phyloP scores from a whole-genome alignment of 108 stramenopile species.

The Nitzschia putrida region DNA sequence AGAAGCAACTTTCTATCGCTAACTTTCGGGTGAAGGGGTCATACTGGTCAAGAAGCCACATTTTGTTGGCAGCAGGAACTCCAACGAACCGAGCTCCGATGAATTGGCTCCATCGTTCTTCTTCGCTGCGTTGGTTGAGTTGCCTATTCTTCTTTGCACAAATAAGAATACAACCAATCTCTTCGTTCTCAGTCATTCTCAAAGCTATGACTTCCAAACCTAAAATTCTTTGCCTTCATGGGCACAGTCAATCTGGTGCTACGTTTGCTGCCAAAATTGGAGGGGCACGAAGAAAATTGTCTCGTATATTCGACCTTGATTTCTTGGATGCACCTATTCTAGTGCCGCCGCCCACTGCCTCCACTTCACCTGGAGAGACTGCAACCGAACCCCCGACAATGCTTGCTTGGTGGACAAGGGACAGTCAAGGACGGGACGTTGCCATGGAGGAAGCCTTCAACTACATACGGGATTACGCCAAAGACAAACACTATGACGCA shows the following conservation, averaged over 20 bases:
- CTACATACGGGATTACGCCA: conserved; percentile 46
- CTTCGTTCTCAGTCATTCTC: not conserved
- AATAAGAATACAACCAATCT: too few species aligned
- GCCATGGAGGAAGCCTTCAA: conserved; percentile 57
- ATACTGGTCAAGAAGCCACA: too few species aligned
- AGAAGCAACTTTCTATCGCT: too few species aligned
- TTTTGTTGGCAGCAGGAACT: too few species aligned
- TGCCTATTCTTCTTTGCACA: too few species aligned
- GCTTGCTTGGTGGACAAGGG: conserved; percentile 59
- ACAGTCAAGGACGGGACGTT: conserved; percentile 44
- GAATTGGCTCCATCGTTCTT: too few species aligned
- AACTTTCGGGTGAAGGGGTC: too few species aligned
- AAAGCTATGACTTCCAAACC: conserved; percentile 1
- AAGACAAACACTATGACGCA: conserved; percentile 50
- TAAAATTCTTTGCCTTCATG: conserved; percentile 65
- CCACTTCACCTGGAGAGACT: not conserved
- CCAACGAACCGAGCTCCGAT: too few species aligned
- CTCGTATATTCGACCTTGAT: conserved; percentile 54
- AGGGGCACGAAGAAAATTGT: conserved; percentile 66
- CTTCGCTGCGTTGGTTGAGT: too few species aligned
- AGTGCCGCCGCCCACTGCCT: not conserved
- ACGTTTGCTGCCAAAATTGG: conserved; percentile 69
- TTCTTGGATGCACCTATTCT: conserved; percentile 53
- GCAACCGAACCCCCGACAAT: not conserved
- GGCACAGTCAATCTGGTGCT: conserved; percentile 56